Percentiles rank a stretch among this genome's conserved stretches.
Evolutionary conservation across 2,329 filamentous ascomycete genomes (phyloP).

Genomic region (Mycosphaerella arachidis): DNA sequence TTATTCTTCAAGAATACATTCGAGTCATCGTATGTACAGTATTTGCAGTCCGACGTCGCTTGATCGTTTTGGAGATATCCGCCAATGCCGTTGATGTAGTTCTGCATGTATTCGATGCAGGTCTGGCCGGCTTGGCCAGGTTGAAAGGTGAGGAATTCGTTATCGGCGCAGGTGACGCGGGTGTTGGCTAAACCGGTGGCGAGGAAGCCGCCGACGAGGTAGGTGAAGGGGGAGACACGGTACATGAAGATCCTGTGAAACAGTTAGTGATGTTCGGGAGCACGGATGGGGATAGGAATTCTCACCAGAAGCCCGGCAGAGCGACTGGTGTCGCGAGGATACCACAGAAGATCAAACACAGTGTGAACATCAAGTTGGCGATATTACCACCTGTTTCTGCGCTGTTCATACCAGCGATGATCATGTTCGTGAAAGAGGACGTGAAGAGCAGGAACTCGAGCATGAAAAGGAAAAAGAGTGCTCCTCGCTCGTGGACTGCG

Average conservation of each 20-base stretch:
- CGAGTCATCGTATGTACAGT: conserved; percentile 40
- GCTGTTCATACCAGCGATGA: conserved; percentile 70
- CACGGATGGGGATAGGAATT: neutral
- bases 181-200: conserved; percentile 66
- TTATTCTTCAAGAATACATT: conserved; percentile 42
- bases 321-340: conserved; percentile 61
- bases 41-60: conserved; percentile 36
- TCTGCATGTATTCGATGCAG: conserved; percentile 38
- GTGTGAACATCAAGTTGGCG: conserved; percentile 68
- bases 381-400: conserved; percentile 73
- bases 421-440: conserved; percentile 73
- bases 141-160: conserved; percentile 65
- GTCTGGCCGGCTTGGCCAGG: conserved; percentile 48
- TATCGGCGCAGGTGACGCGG: conserved; percentile 59
- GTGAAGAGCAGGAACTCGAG: conserved; percentile 65
- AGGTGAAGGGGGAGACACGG: conserved; percentile 75
- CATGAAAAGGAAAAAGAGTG: conserved; percentile 73
- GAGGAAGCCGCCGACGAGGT: conserved; percentile 69
- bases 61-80: conserved; percentile 37
- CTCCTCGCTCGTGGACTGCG: conserved; percentile 64
- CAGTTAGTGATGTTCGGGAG: conserved; percentile 56
- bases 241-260: conserved; percentile 59
- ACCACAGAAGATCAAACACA: conserved; percentile 66
- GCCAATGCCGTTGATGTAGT: conserved; percentile 29
- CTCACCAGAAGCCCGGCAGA: conserved; percentile 68